Evolutionary conservation across 106 monocot genomes (phyloP).

Genomic region (Hemerocallis citrina): DNA sequence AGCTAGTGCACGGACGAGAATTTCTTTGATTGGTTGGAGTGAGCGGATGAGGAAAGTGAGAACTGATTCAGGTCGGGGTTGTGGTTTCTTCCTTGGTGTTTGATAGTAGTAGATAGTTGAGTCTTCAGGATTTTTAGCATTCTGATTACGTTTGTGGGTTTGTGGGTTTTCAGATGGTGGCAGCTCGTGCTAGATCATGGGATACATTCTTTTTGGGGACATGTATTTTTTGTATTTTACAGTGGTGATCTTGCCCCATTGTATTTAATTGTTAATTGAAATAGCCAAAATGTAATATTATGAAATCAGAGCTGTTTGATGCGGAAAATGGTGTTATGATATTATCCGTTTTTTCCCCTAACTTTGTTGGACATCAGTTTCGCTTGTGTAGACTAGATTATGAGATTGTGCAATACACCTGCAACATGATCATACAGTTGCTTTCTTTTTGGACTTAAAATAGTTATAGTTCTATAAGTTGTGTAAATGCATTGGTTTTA

Average conservation of each 20-base stretch:
- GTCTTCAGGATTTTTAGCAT: slow-evolving; percentile 10
- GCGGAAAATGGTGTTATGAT: neutral
- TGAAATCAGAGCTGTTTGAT: neutral
- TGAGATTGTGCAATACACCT: too few species aligned
- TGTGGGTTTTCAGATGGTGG: slow-evolving; percentile 1
- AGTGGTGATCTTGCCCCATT: slow-evolving; percentile 15
- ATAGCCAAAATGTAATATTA: slow-evolving; percentile 6
- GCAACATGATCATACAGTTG: too few species aligned
- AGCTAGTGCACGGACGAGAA: neutral
- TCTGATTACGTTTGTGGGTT: neutral
- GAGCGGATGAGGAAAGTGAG: slow-evolving; percentile 9
- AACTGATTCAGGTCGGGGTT: neutral
- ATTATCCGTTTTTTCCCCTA: too few species aligned
- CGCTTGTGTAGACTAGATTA: neutral
- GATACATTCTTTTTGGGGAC: slow-evolving; percentile 48
- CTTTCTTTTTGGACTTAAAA: too few species aligned
- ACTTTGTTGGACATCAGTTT: neutral
- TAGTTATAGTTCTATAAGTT: too few species aligned
- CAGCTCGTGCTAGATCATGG: neutral
- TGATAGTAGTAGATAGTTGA: slow-evolving; percentile 11
- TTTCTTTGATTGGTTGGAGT: neutral
- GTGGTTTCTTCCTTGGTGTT: neutral
- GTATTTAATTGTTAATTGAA: slow-evolving; percentile 24
- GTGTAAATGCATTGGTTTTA: too few species aligned
- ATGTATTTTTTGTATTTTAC: slow-evolving; percentile 4